Evolutionary conservation across 148 eudicot species (phyloP).

Genomic region (Rhododendron williamsianum): DNA sequence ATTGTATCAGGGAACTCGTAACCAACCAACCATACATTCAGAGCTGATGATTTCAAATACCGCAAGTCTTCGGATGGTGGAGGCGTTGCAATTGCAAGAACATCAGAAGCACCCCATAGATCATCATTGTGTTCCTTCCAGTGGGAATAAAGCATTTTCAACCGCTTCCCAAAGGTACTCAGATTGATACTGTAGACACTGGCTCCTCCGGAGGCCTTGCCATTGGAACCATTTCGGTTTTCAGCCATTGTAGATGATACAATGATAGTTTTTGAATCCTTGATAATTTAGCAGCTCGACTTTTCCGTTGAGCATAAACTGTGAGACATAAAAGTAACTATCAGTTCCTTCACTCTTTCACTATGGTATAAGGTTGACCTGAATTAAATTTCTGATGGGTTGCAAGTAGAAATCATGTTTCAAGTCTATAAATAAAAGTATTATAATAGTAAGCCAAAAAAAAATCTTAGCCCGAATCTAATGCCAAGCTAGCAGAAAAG

Average conservation of each 20-base stretch:
- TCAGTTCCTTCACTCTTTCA: background rate
- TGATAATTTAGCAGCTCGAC: background rate
- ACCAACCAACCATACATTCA: slow-evolving; percentile 50
- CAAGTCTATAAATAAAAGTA: background rate
- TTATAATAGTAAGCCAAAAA: background rate
- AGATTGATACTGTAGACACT: slow-evolving; percentile 33
- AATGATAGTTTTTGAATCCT: background rate
- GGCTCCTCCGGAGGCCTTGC: slow-evolving; percentile 11
- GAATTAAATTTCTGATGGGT: background rate
- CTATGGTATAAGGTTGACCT: background rate
- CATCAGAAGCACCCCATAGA: slow-evolving; percentile 41
- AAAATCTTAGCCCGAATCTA: too few relatives aligned
- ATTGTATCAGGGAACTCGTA: slow-evolving; percentile 57
- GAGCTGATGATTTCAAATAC: slow-evolving; percentile 51
- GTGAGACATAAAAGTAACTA: background rate
- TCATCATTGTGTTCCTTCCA: slow-evolving; percentile 32
- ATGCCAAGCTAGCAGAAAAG: too few relatives aligned
- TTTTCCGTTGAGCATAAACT: background rate
- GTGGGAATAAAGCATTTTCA: slow-evolving; percentile 30
- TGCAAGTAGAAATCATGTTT: background rate
- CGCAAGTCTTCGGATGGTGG: slow-evolving; percentile 49
- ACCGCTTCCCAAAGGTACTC: slow-evolving; percentile 28
- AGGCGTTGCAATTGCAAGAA: slow-evolving; percentile 42
- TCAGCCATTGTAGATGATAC: slow-evolving; percentile 35
- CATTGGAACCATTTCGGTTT: slow-evolving; percentile 20